Percentiles rank a stretch among this genome's conserved stretches.
These are phyloP conservation scores for Populus hybrid DNA, from an alignment of 441 rosid species.

Conservation along the genomic window DNA sequence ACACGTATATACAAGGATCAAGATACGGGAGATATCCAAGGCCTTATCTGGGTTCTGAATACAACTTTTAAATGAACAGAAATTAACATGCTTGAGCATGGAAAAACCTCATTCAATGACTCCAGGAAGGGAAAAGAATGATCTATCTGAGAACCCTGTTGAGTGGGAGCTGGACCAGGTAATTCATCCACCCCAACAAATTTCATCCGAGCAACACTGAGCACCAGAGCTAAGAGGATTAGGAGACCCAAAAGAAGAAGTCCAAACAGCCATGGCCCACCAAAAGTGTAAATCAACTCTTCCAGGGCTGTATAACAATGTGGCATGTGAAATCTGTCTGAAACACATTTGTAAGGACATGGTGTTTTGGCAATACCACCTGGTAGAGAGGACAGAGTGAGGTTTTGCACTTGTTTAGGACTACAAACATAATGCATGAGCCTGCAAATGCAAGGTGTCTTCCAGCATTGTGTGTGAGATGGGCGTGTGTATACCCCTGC, in stretches of 20 bases:
- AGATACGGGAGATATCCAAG: background rate
- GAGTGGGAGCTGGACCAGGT: slow-evolving; percentile 93
- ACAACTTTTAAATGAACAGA: background rate
- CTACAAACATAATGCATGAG: slow-evolving; percentile 1
- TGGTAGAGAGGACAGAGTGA: slow-evolving; percentile 27
- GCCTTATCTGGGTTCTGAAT: background rate
- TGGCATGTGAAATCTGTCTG: slow-evolving; percentile 98
- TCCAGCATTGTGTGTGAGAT: background rate
- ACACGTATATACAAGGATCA: background rate
- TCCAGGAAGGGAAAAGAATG: slow-evolving; percentile 98
- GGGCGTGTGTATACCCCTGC: too few relatives aligned
- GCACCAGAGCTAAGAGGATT: slow-evolving; percentile 87
- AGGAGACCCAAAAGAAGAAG: slow-evolving; percentile 88
- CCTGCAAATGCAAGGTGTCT: background rate
- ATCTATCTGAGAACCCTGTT: slow-evolving; percentile 89
- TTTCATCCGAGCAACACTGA: slow-evolving; percentile 98
- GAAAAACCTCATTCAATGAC: slow-evolving; percentile 90
- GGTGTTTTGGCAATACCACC: slow-evolving; percentile 94
- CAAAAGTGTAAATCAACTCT: slow-evolving; percentile 96
- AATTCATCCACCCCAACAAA: slow-evolving; percentile 94
- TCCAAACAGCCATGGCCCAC: slow-evolving; percentile 98
- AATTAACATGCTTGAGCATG: slow-evolving; percentile 3
- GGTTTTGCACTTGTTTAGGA: background rate
- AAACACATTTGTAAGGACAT: slow-evolving; percentile 85
- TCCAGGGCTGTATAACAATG: slow-evolving; percentile 96